Percentiles rank a stretch among this genome's conserved stretches.
phyloP scores from a whole-genome alignment of 176 grass and related monocot genomes.

The Alloteropsis semialata region DNA sequence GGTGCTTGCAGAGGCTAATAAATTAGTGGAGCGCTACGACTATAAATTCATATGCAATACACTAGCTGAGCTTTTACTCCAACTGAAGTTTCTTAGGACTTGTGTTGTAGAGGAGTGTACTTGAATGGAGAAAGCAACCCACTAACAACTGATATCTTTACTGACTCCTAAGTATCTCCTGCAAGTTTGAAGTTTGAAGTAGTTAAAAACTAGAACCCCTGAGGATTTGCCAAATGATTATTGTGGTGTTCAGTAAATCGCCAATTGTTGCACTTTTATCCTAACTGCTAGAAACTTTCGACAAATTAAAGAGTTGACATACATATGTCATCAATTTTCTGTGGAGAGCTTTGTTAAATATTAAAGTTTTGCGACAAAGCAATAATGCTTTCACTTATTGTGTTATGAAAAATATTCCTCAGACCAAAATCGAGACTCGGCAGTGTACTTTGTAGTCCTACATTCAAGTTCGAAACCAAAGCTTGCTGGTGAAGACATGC shows the following conservation, averaged over 20 bases:
- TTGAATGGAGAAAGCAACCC: neutral
- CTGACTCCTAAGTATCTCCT: neutral
- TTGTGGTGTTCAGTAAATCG: neutral
- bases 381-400: neutral
- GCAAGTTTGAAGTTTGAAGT: neutral
- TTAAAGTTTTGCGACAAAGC: constrained; percentile 1
- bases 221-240: neutral
- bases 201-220: neutral
- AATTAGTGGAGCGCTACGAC: neutral
- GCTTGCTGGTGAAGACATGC: constrained; percentile 27
- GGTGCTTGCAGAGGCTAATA: neutral
- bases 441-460: constrained; percentile 25
- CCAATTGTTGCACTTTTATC: neutral
- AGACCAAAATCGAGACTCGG: constrained; percentile 31
- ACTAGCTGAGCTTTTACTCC: neutral
- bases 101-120: neutral
- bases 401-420: constrained; percentile 40
- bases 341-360: neutral
- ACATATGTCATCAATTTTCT: neutral
- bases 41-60: neutral
- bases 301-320: neutral
- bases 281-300: neutral
- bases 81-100: neutral
- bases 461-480: constrained; percentile 27
- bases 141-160: neutral